phyloP scores from a whole-genome alignment of 495 filamentous ascomycete genomes.

The Jackrogersella minutella region DNA sequence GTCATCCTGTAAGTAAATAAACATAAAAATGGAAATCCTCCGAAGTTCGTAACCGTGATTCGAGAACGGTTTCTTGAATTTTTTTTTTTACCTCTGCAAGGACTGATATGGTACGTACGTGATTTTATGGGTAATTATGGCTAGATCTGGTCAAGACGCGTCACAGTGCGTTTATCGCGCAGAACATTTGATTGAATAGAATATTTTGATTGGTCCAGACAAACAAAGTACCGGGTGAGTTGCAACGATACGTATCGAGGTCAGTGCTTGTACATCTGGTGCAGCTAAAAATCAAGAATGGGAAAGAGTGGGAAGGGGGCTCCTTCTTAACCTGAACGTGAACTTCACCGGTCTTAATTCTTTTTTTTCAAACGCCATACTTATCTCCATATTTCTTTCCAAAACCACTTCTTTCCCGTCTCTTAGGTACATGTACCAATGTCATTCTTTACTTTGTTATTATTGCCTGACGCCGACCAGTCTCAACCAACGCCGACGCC shows the following conservation, averaged over 20 bases:
- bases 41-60: constrained; percentile 11
- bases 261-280: not conserved
- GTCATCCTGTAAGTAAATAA: constrained; percentile 18
- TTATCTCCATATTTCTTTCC: not conserved
- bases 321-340: not conserved
- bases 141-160: constrained; percentile 25
- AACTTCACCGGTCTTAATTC: not conserved
- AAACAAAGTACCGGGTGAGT: constrained; percentile 25
- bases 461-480: constrained; percentile 17
- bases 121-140: constrained; percentile 26
- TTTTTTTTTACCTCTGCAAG: constrained; percentile 13
- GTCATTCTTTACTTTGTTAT: constrained; percentile 38
- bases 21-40: constrained; percentile 9
- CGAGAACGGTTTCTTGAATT: constrained; percentile 4
- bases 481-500: constrained; percentile 27
- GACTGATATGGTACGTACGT: constrained; percentile 12
- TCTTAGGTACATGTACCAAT: constrained; percentile 31
- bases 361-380: constrained; percentile 6
- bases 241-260: constrained; percentile 3
- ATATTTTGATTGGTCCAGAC: constrained; percentile 30
- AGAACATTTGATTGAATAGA: constrained; percentile 26
- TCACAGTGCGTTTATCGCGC: constrained; percentile 30
- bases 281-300: constrained; percentile 21
- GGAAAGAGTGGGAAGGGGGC: not conserved
- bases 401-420: not conserved